Percentiles rank a stretch among this genome's conserved stretches.
phyloP scores from a whole-genome alignment of 2,329 filamentous ascomycete species.

The Didymella pomorum region DNA sequence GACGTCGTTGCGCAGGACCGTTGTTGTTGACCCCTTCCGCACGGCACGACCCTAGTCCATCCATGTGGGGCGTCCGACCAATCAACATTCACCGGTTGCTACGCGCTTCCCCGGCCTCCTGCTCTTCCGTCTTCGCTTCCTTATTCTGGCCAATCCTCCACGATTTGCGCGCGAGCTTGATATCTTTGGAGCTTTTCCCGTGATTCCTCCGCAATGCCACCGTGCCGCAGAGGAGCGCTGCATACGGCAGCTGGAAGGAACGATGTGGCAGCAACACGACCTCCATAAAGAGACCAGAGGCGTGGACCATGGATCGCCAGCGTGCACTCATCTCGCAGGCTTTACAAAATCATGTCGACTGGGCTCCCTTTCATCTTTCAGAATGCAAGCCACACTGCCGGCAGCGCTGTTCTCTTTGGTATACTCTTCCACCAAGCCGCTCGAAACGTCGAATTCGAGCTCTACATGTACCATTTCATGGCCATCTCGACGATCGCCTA shows the following conservation, averaged over 20 bases:
- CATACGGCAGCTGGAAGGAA: background rate
- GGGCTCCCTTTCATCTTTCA: background rate
- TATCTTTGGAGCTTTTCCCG: background rate
- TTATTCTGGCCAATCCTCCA: background rate
- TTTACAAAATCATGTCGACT: background rate
- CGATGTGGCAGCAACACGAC: background rate
- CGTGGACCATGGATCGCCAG: background rate
- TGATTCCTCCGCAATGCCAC: background rate
- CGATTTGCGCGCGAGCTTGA: background rate
- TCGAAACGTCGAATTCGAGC: background rate
- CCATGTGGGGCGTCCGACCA: background rate
- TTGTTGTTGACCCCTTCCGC: background rate
- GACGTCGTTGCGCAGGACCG: background rate
- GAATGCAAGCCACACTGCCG: background rate
- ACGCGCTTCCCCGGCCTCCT: background rate
- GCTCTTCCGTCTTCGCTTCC: background rate
- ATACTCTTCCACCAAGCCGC: background rate
- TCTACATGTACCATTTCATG: background rate
- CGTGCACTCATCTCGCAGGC: slow-evolving; percentile 2
- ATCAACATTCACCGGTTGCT: background rate
- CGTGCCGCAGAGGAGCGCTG: background rate
- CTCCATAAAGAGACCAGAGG: background rate
- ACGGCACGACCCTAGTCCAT: background rate
- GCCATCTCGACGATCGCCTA: background rate
- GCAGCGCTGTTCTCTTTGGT: background rate